Evolutionary conservation across 345 rosid species (phyloP), one percentile per base, ranked within the genome.

Genomic region (Acer saccharum): DNA sequence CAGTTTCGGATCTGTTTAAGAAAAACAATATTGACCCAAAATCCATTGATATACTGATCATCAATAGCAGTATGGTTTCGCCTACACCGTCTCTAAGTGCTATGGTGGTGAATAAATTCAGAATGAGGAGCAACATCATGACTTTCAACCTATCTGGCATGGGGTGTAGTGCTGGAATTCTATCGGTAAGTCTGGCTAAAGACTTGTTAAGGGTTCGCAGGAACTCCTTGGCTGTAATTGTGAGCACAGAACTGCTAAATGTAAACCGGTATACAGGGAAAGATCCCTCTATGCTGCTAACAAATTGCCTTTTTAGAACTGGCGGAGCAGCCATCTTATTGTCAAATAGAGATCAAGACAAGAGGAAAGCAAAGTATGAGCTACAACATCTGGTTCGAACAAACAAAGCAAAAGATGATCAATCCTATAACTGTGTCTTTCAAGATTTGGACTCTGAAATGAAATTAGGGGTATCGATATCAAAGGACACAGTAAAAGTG

Each of bases 101-200:
- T 48, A 90, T 88, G 92, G 62, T 90, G 23, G 70, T 88, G 14
- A 88, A 86, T 52, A 85, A 76, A 76, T 92, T 86, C 74, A 82
- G 82, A 41, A 85, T 92, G 80, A 83, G 94, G 74, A 90, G 90
- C 84, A 83, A 92, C 63, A 78, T 89, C 65, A 85, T 73, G 81
- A 90, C 91, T 81, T 92, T 86, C 65, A 89, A 86, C 84, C 85
- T 92, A 17, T 90, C 97, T 0, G 92, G 96, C 2, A 89, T 90
- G 94, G 94, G 91, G 2, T 89, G 94, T 69, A 84, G 89, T 6
- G 92, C 92, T 0, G 92, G 92, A 46, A 57, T 90, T 35, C 75
- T 89, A 43, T 85, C 92, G 1, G 86, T 89, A 3, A 79, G 86
- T 44, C 78, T 92, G n/a, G 94, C 92, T n/a, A 81, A 77, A 12